Conservation (phyloP, 2,329 filamentous ascomycete genomes). For the Knufia petricola region DNA sequence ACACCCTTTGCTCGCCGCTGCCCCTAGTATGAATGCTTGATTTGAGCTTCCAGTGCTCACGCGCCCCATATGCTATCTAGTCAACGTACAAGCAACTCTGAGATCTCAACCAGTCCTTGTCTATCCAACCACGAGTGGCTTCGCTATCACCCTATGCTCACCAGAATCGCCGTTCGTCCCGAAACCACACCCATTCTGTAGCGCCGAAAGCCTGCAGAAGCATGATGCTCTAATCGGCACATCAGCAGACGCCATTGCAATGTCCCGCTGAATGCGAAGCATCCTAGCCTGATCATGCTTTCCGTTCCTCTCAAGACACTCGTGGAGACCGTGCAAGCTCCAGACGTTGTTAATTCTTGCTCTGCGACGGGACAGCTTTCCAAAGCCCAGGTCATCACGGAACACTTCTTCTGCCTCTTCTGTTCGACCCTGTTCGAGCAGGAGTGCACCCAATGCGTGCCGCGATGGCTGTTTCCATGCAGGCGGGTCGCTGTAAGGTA, state of each 20-base stretch:
- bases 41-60: too few relatives aligned
- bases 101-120: too few relatives aligned
- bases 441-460: constrained; percentile 54
- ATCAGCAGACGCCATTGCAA: background rate
- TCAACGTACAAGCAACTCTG: too few relatives aligned
- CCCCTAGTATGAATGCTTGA: too few relatives aligned
- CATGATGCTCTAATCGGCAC: background rate
- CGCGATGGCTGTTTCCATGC: constrained; percentile 61
- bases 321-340: background rate
- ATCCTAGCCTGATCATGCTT: background rate
- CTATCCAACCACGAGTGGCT: too few relatives aligned
- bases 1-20: too few relatives aligned
- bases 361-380: background rate
- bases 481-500: constrained; percentile 60
- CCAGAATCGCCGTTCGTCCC: too few relatives aligned
- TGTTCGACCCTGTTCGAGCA: constrained; percentile 50
- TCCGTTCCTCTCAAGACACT: background rate
- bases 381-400: background rate
- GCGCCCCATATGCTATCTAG: too few relatives aligned
- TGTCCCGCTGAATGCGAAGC: background rate
- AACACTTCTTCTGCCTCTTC: background rate
- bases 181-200: too few relatives aligned
- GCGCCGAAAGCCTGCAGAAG: constrained; percentile 1
- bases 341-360: constrained; percentile 1
- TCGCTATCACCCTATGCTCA: too few relatives aligned